These are phyloP conservation scores for Exophiala mesophila DNA, from an alignment of 2,329 filamentous ascomycete genomes.

Conservation along the genomic window DNA sequence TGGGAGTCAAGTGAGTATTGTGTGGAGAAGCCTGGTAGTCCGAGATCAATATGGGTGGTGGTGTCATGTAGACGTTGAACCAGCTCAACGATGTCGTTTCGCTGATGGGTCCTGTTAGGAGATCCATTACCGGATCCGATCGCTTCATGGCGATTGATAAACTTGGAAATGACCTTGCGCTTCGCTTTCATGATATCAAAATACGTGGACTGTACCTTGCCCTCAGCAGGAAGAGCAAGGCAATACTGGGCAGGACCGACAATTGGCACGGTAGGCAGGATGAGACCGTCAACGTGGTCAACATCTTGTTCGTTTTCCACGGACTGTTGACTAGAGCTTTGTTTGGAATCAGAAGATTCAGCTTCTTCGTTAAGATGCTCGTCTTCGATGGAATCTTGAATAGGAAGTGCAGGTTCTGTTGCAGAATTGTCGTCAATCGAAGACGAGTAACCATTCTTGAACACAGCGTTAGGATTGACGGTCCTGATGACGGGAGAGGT, in stretches of 20 bases:
- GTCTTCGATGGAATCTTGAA: conserved; percentile 27
- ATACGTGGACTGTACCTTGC: conserved; percentile 26
- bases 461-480: neutral
- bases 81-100: conserved; percentile 33
- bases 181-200: conserved; percentile 24
- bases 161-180: conserved; percentile 24
- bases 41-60: conserved; percentile 42
- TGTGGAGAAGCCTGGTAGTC: conserved; percentile 36
- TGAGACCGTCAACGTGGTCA: conserved; percentile 20
- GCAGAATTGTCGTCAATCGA: conserved; percentile 9
- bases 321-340: conserved; percentile 26
- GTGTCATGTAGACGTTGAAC: conserved; percentile 39
- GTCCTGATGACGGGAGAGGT: neutral
- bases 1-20: conserved; percentile 31
- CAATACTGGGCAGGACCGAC: conserved; percentile 24
- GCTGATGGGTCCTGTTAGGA: conserved; percentile 20
- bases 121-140: conserved; percentile 21
- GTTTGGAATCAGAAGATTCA: conserved; percentile 21
- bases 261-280: conserved; percentile 21
- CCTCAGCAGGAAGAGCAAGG: conserved; percentile 24
- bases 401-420: conserved; percentile 18
- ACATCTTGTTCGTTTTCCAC: conserved; percentile 23
- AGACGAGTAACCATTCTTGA: neutral
- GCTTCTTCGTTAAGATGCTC: conserved; percentile 18
- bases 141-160: conserved; percentile 23